Evolutionary conservation across 441 rosid genomes (phyloP).

Genomic region (Brassica balearica): DNA sequence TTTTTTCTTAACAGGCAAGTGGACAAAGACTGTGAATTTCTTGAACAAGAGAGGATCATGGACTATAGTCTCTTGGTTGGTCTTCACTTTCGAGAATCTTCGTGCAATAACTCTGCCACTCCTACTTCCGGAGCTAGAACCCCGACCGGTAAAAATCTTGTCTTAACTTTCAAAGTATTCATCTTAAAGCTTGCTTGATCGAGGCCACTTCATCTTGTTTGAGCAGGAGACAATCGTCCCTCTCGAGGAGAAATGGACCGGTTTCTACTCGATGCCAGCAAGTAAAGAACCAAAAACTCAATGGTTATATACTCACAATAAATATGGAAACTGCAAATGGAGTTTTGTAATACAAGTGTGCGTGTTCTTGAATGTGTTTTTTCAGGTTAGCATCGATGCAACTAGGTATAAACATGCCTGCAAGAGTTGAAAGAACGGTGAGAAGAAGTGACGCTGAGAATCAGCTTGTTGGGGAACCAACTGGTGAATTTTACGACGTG

Average conservation of each 20-base stretch:
- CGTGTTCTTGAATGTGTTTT: slow-evolving; percentile 11
- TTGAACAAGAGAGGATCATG: slow-evolving; percentile 96
- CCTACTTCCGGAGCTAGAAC: slow-evolving; percentile 65
- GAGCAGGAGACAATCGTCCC: slow-evolving; percentile 53
- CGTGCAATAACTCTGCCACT: slow-evolving; percentile 49
- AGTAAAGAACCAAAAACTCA: slow-evolving; percentile 52
- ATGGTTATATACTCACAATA: not conserved
- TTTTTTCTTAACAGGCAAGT: slow-evolving; percentile 63
- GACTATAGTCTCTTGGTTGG: slow-evolving; percentile 95
- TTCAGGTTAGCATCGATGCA: slow-evolving; percentile 74
- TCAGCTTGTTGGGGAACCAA: slow-evolving; percentile 84
- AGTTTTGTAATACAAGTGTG: not conserved
- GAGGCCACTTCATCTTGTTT: slow-evolving; percentile 42
- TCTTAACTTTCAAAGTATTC: slow-evolving; percentile 15
- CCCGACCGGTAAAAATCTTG: slow-evolving; percentile 62
- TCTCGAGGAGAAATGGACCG: slow-evolving; percentile 68
- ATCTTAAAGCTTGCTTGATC: slow-evolving; percentile 37
- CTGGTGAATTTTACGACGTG: slow-evolving; percentile 80
- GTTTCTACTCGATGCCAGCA: slow-evolving; percentile 60
- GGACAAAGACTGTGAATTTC: slow-evolving; percentile 92
- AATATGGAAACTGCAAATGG: not conserved
- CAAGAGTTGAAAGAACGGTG: slow-evolving; percentile 75
- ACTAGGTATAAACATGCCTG: slow-evolving; percentile 80
- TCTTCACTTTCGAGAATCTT: slow-evolving; percentile 78
- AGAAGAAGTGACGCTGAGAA: slow-evolving; percentile 66